Evolutionary conservation across 306 rosid species (phyloP), one percentile per base, ranked within the genome.

Genomic region (Vigna angularis): DNA sequence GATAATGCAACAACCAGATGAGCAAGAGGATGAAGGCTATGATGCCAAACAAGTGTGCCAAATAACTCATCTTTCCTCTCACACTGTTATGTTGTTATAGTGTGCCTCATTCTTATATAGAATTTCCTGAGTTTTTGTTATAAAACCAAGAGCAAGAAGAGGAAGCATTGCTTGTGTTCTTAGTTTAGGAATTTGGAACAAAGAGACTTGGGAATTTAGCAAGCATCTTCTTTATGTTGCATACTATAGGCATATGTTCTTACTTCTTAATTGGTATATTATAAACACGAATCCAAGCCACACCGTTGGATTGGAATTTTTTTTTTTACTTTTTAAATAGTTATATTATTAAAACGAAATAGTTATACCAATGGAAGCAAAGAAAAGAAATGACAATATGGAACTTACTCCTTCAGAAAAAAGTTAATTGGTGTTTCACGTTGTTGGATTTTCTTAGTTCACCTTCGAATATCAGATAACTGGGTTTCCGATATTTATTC

Each of bases 41-140:
- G 55, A 88, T 5, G 22, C 98, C 98, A 82, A 87, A 88, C 59
- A 92, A 79, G 76, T 92, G 95, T 24, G 98, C 98, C 4, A 88
- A 70, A 14, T 89, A 77, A 36, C 85, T 61, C 53, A 77, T 66
- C 64, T 49, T 30, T 44, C 50, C 0, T 12, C 15, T 79, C 80
- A 10, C 76, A n/a, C 24, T 45, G 11, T 78, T 62, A 26, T 34
- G 10, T 65, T 53, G 26, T 32, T 45, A 7, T 45, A 66, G 4
- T 6, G 64, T 76, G 56, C 5, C 22, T 69, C 49, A 61, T 26
- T 81, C 81, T 79, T 81, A 83, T 55, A 83, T 38, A 9, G 5
- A 36, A 36, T 59, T 57, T 3, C 20, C 2, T 28, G 11, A 14
- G 5, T 26, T 26, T 61, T 42, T 42, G 3, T 42, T 8, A 40